phyloP scores from a whole-genome alignment of 2,329 filamentous ascomycete species.

The Penicillium sp. region DNA sequence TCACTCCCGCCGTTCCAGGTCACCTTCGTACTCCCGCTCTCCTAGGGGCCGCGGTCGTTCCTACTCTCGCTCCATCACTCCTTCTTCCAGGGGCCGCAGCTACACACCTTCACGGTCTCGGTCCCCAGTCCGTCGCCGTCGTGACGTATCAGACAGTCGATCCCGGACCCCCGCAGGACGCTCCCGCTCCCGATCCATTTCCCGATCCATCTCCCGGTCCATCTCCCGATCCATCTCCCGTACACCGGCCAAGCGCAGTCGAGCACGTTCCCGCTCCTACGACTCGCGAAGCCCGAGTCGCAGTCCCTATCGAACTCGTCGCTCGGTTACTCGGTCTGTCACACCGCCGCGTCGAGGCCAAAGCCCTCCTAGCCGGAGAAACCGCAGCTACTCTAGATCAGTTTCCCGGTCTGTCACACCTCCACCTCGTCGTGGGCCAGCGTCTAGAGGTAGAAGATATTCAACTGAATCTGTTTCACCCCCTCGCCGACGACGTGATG shows the following conservation, averaged over 20 bases:
- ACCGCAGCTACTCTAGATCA: slow-evolving; percentile 28
- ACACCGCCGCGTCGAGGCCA: slow-evolving; percentile 20
- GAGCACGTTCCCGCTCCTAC: slow-evolving; percentile 18
- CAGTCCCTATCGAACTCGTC: slow-evolving; percentile 16
- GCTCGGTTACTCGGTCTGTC: slow-evolving; percentile 27
- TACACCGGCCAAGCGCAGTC: slow-evolving; percentile 24
- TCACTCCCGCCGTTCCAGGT: slow-evolving; percentile 39
- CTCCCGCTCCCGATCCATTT: slow-evolving; percentile 4
- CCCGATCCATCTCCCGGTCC: slow-evolving; percentile 20
- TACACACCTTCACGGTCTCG: slow-evolving; percentile 33
- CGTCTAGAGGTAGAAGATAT: slow-evolving; percentile 14
- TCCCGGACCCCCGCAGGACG: slow-evolving; percentile 23
- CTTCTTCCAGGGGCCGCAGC: slow-evolving; percentile 28
- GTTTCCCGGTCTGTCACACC: slow-evolving; percentile 23
- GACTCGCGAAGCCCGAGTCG: slow-evolving; percentile 21
- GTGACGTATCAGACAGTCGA: slow-evolving; percentile 29
- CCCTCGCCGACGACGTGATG: slow-evolving; percentile 20
- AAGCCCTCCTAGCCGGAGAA: slow-evolving; percentile 14
- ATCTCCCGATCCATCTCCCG: too few relatives aligned
- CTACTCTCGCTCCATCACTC: slow-evolving; percentile 27
- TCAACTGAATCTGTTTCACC: slow-evolving; percentile 24
- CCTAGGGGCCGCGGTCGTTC: slow-evolving; percentile 26
- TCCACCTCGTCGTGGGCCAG: slow-evolving; percentile 15
- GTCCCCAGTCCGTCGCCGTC: slow-evolving; percentile 27
- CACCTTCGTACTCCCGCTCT: slow-evolving; percentile 33